phyloP scores from a whole-genome alignment of 306 rosid species.

The Cicer arietinum region DNA sequence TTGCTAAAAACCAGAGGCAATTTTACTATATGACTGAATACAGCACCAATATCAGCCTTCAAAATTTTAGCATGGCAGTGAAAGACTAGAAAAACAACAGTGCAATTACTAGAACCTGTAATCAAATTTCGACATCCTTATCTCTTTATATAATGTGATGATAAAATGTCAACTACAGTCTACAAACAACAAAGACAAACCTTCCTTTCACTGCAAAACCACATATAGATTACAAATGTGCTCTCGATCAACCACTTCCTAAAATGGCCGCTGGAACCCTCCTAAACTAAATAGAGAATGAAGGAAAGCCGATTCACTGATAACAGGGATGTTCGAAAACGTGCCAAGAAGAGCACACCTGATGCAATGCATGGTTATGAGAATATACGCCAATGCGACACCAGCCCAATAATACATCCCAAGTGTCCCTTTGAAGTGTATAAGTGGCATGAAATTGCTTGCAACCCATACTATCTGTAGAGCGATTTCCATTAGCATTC shows the following conservation, averaged over 20 bases:
- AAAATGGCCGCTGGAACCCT: constrained; percentile 70
- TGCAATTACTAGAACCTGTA: not conserved
- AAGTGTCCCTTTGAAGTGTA: constrained; percentile 76
- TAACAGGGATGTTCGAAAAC: constrained; percentile 69
- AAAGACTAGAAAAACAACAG: constrained; percentile 7
- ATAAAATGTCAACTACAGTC: constrained; percentile 18
- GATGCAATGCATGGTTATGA: constrained; percentile 58
- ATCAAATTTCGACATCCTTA: not conserved
- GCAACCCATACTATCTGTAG: constrained; percentile 64
- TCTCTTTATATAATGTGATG: not conserved
- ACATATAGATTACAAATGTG: constrained; percentile 27
- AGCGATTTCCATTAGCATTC: constrained; percentile 71
- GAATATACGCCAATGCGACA: constrained; percentile 63
- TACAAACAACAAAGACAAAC: constrained; percentile 21
- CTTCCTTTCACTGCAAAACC: constrained; percentile 40
- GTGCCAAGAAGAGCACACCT: constrained; percentile 78
- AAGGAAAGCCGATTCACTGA: constrained; percentile 69
- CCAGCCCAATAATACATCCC: constrained; percentile 85
- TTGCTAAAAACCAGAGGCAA: too few relatives aligned
- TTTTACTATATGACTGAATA: too few relatives aligned
- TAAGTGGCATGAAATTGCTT: constrained; percentile 79
- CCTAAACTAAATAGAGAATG: constrained; percentile 65
- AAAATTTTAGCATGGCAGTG: not conserved
- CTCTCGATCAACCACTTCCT: constrained; percentile 27
- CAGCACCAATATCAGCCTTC: not conserved